Evolutionary conservation across 441 rosid genomes (phyloP).

Genomic region (Populus hybrid): DNA sequence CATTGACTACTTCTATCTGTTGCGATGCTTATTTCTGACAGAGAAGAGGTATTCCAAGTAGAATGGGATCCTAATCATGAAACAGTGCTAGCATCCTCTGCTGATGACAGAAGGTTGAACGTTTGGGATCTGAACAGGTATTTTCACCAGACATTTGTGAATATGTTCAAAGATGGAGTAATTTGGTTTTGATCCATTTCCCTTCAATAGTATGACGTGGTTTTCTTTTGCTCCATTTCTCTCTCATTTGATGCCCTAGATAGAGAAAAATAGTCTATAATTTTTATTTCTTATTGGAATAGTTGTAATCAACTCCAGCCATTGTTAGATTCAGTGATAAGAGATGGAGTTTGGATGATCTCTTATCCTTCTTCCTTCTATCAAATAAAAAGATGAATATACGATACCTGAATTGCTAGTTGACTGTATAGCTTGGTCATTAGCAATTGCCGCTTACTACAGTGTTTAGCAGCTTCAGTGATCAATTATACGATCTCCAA

Average conservation of each 20-base stretch:
- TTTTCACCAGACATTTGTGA: background rate
- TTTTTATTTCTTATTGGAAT: too few relatives aligned
- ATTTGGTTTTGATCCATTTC: too few relatives aligned
- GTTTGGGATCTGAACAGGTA: constrained; percentile 96
- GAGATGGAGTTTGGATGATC: background rate
- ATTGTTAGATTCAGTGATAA: background rate
- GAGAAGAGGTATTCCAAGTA: constrained; percentile 92
- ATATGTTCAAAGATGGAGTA: background rate
- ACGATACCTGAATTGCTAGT: background rate
- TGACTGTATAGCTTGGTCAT: background rate
- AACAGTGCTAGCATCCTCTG: constrained; percentile 83
- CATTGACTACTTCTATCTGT: background rate
- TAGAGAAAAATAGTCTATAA: too few relatives aligned
- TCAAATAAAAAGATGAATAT: too few relatives aligned
- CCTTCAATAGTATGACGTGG: background rate
- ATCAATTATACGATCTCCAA: background rate
- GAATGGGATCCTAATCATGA: constrained; percentile 98
- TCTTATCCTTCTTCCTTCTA: background rate
- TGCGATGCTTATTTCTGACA: constrained; percentile 24
- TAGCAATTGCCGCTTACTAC: background rate
- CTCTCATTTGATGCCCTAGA: too few relatives aligned
- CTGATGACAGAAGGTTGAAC: constrained; percentile 83
- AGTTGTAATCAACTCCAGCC: too few relatives aligned
- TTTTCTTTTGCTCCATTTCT: background rate
- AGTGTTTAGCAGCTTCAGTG: background rate